phyloP scores from a whole-genome alignment of 139 green algal genomes.

The Microglena sp. region DNA sequence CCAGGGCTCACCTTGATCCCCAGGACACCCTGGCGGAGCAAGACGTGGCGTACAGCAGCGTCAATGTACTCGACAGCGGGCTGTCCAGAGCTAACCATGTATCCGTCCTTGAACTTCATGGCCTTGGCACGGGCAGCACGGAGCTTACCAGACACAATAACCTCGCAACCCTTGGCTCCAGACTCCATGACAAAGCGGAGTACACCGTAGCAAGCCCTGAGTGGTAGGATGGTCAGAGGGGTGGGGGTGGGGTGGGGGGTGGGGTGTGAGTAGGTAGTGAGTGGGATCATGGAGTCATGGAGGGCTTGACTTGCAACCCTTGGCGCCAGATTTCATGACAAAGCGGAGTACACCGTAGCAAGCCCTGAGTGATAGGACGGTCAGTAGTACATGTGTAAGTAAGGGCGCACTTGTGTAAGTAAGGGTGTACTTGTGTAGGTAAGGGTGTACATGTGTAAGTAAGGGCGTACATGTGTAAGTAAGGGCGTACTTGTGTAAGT shows the following conservation, averaged over 20 bases:
- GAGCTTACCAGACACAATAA: constrained; percentile 98
- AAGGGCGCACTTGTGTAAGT: too few species aligned
- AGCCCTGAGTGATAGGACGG: too few species aligned
- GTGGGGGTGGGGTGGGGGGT: too few species aligned
- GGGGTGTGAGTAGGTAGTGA: too few species aligned
- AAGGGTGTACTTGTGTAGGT: too few species aligned
- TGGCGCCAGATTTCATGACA: constrained; percentile 98
- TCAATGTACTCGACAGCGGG: constrained; percentile 91
- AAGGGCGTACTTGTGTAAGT: too few species aligned
- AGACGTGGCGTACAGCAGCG: constrained; percentile 84
- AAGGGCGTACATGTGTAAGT: too few species aligned
- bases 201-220: constrained; percentile 97
- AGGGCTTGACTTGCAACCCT: too few species aligned
- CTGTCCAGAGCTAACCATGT: constrained; percentile 85
- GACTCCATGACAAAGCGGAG: constrained; percentile 99
- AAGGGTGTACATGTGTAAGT: too few species aligned
- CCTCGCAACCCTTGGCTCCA: constrained; percentile 98
- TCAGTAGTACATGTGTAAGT: too few species aligned
- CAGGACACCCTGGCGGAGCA: constrained; percentile 94
- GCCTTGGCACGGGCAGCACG: constrained; percentile 93
- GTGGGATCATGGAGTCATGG: too few species aligned
- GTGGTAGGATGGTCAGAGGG: too few species aligned
- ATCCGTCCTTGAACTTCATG: constrained; percentile 99
- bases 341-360: constrained; percentile 99
- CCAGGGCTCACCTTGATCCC: constrained; percentile 77